These are phyloP conservation scores for Cladobotryum protrusum DNA, from an alignment of 2,329 filamentous ascomycete genomes.

Conservation along the genomic window DNA sequence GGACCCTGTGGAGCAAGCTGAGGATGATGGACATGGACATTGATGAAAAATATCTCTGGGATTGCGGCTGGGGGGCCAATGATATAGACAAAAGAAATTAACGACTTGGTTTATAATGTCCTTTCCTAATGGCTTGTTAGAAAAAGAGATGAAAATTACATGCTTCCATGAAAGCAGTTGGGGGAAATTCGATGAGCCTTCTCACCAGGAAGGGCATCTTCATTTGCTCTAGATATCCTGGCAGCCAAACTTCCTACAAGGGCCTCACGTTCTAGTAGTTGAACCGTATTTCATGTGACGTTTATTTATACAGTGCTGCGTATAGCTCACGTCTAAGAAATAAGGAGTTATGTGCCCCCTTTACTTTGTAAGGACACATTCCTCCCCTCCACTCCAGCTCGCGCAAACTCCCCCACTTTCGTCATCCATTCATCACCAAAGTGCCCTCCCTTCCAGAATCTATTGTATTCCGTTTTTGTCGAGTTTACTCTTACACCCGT, in stretches of 20 bases:
- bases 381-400: neutral
- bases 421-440: neutral
- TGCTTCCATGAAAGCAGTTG: no score
- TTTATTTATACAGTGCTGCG: constrained; percentile 34
- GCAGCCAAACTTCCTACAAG: no score
- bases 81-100: constrained; percentile 16
- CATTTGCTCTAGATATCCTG: no score
- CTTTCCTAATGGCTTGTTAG: neutral
- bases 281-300: constrained; percentile 18
- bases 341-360: constrained; percentile 13
- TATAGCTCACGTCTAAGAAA: constrained; percentile 31
- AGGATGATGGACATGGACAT: constrained; percentile 79
- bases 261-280: no score
- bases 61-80: neutral
- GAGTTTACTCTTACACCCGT: constrained; percentile 17
- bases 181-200: neutral
- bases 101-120: constrained; percentile 2
- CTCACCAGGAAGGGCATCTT: neutral
- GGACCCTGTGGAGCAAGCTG: constrained; percentile 73
- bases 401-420: neutral
- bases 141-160: no score
- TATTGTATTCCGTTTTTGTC: constrained; percentile 7
- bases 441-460: constrained; percentile 13
- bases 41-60: constrained; percentile 32
- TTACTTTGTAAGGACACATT: constrained; percentile 5